Percentiles rank a stretch among this genome's conserved stretches.
Conservation (phyloP, 257 asterid genomes). For the Ligustrum vulgare region DNA sequence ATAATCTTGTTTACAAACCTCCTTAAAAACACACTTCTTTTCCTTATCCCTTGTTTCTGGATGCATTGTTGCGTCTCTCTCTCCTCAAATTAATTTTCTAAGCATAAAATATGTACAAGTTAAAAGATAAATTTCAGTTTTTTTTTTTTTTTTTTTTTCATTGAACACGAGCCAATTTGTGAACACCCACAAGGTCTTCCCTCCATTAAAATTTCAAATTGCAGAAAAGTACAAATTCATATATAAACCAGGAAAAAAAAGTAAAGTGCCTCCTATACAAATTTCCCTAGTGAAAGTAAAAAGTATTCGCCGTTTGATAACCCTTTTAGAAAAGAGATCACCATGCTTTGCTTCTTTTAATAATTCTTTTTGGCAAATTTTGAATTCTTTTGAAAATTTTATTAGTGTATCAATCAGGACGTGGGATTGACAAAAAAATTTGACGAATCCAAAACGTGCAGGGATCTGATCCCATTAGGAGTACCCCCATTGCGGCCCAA, state of each 20-base stretch:
- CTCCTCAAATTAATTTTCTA: no score
- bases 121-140: no score
- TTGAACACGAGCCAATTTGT: neutral
- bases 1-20: no score
- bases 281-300: neutral
- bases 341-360: neutral
- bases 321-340: neutral
- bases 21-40: no score
- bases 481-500: no score
- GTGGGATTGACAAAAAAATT: no score
- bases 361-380: neutral
- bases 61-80: no score
- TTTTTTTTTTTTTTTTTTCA: no score
- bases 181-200: neutral
- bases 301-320: neutral
- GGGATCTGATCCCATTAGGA: no score
- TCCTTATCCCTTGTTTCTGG: no score
- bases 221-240: neutral
- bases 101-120: no score
- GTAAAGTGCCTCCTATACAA: neutral
- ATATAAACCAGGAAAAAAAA: neutral
- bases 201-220: neutral
- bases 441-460: no score
- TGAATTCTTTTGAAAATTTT: neutral
- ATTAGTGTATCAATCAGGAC: neutral